Percentiles rank a stretch among this genome's conserved stretches.
Conservation (phyloP, 2,329 filamentous ascomycete genomes). For the Ramichloridium luteum region DNA sequence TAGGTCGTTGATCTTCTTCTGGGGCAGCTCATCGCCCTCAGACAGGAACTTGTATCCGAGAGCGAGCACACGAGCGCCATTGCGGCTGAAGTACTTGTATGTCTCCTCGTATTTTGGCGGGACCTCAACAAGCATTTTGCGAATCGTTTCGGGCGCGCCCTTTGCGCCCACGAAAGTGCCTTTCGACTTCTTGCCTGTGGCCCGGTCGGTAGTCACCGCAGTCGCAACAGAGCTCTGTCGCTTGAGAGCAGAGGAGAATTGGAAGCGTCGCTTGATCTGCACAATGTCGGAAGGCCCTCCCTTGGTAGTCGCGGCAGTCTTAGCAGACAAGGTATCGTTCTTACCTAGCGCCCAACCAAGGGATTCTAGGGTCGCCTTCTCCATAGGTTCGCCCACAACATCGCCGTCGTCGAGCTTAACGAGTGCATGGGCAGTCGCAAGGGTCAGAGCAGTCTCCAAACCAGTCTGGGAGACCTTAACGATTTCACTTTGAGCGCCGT, state of each 20-base stretch:
- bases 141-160: constrained; percentile 92
- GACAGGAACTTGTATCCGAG: constrained; percentile 89
- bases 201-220: constrained; percentile 57
- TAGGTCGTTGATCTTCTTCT: constrained; percentile 79
- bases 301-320: constrained; percentile 35
- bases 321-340: constrained; percentile 71
- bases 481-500: constrained; percentile 74
- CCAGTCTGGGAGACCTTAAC: constrained; percentile 57
- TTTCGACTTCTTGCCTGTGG: constrained; percentile 62
- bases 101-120: constrained; percentile 92
- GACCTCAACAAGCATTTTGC: constrained; percentile 74
- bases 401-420: constrained; percentile 96
- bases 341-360: constrained; percentile 87
- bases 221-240: constrained; percentile 90
- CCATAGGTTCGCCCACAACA: constrained; percentile 96
- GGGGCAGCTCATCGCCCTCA: constrained; percentile 65
- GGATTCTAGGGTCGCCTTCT: constrained; percentile 82
- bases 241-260: constrained; percentile 94
- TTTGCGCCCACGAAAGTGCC: constrained; percentile 93
- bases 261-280: constrained; percentile 92
- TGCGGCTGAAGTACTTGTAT: constrained; percentile 94
- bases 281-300: constrained; percentile 53
- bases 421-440: constrained; percentile 87
- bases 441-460: constrained; percentile 77
- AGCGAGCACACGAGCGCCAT: constrained; percentile 85